These are phyloP conservation scores for Panicum virgatum DNA, from an alignment of 202 grass and related monocot species.

Conservation along the genomic window DNA sequence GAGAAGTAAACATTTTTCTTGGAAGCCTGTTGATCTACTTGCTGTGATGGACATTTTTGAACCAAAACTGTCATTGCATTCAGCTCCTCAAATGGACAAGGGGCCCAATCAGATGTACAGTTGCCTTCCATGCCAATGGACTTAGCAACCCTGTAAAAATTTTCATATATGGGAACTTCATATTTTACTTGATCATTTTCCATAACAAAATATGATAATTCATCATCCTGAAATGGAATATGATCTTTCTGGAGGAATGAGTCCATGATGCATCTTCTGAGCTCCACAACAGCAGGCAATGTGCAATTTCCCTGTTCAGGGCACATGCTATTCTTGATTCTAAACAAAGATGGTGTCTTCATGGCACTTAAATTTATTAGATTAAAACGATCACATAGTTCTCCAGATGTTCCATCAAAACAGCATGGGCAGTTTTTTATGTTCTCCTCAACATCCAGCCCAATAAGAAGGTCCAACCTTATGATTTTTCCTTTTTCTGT, in stretches of 20 bases:
- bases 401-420: conserved; percentile 1
- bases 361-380: not conserved
- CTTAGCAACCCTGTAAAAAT: not conserved
- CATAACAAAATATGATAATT: not conserved
- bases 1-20: conserved; percentile 15
- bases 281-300: conserved; percentile 9
- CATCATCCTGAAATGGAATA: not conserved
- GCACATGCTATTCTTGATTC: not conserved
- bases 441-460: conserved; percentile 8
- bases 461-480: conserved; percentile 25
- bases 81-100: conserved; percentile 10
- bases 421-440: not conserved
- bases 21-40: not conserved
- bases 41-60: conserved; percentile 14
- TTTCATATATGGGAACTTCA: not conserved
- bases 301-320: conserved; percentile 13
- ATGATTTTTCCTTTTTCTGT: conserved; percentile 15
- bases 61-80: not conserved
- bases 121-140: not conserved
- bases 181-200: not conserved
- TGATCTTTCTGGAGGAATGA: not conserved
- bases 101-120: not conserved
- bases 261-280: conserved; percentile 24
- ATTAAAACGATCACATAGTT: not conserved
- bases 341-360: not conserved